Conservation (phyloP, 2,329 filamentous ascomycete genomes). For the Tolypocladium cylindrosporum region DNA sequence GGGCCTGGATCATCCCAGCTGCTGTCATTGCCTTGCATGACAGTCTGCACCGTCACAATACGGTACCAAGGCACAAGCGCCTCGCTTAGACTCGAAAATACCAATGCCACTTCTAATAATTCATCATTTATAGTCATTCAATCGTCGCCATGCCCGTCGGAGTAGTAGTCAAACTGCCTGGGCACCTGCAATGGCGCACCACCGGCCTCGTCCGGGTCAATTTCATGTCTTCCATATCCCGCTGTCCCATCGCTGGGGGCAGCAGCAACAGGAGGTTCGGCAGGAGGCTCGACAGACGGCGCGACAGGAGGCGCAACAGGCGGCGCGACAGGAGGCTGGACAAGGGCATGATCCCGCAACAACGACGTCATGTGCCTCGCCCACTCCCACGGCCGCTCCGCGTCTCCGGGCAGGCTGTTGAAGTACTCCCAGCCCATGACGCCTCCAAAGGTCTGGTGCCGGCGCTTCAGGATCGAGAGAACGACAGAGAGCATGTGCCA, state of each 20-base stretch:
- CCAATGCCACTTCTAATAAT: not conserved
- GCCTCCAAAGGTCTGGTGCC: slow-evolving; percentile 65
- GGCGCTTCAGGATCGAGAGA: slow-evolving; percentile 27
- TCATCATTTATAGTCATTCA: not conserved
- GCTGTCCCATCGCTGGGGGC: not conserved
- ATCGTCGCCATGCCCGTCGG: slow-evolving; percentile 7
- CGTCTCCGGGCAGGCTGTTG: slow-evolving; percentile 61
- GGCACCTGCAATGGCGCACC: slow-evolving; percentile 7
- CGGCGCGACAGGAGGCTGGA: not conserved
- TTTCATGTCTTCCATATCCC: slow-evolving; percentile 10
- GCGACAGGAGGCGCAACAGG: not conserved
- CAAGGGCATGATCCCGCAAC: slow-evolving; percentile 20
- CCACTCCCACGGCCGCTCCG: slow-evolving; percentile 65
- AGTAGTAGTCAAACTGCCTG: slow-evolving; percentile 13
- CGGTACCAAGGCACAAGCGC: not conserved
- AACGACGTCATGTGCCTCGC: slow-evolving; percentile 53
- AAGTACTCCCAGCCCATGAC: slow-evolving; percentile 97
- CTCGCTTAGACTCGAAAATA: not conserved
- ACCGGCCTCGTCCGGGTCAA: slow-evolving; percentile 11
- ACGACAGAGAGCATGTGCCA: slow-evolving; percentile 36
- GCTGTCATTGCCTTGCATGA: no score
- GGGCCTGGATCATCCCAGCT: no score
- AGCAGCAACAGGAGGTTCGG: not conserved
- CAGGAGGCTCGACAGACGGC: not conserved
- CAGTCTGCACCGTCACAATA: not conserved